phyloP scores from a whole-genome alignment of 176 grass and related monocot genomes.

The Carex pumila region DNA sequence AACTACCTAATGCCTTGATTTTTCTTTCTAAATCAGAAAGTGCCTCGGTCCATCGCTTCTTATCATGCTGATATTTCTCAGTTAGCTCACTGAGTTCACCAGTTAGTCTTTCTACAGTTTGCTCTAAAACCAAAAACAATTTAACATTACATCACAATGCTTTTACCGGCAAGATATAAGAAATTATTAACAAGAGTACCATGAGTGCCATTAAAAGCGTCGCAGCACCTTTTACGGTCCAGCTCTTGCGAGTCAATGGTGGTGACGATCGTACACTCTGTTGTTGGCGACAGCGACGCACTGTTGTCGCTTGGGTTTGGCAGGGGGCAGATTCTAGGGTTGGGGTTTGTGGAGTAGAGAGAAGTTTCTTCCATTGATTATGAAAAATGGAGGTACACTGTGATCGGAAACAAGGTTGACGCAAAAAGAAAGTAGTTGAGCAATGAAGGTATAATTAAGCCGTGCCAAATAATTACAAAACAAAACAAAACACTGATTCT shows the following conservation, averaged over 20 bases:
- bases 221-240: conserved; percentile 57
- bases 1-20: conserved; percentile 81
- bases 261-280: too few relatives aligned
- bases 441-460: not conserved
- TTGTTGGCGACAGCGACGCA: too few relatives aligned
- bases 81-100: conserved; percentile 47
- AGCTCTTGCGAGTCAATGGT: too few relatives aligned
- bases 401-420: too few relatives aligned
- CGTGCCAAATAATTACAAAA: not conserved
- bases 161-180: not conserved
- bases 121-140: conserved; percentile 35
- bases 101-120: conserved; percentile 40
- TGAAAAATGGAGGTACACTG: too few relatives aligned
- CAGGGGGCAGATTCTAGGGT: too few relatives aligned
- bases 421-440: not conserved
- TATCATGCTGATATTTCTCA: conserved; percentile 62
- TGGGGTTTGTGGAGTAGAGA: too few relatives aligned
- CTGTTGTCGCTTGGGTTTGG: too few relatives aligned
- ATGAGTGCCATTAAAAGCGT: conserved; percentile 53
- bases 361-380: too few relatives aligned
- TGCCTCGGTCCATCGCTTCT: conserved; percentile 61
- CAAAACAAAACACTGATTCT: not conserved
- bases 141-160: not conserved
- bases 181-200: conserved; percentile 22
- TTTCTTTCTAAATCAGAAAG: conserved; percentile 79